Evolutionary conservation across 2,329 filamentous ascomycete genomes (phyloP).

Genomic region (Cytospora leucostoma): DNA sequence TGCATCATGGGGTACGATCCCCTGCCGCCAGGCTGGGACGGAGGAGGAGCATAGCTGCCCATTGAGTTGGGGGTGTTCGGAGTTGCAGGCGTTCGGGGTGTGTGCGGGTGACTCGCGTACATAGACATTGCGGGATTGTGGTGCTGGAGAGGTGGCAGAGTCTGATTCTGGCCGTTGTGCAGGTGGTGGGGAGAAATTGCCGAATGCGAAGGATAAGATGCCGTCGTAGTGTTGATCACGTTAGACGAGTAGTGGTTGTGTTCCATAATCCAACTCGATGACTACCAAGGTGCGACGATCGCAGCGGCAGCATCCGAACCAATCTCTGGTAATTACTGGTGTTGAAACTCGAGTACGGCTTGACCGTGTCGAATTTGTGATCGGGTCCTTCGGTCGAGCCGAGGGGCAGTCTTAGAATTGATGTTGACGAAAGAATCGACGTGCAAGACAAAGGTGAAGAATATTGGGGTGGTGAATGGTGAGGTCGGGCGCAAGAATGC

Average conservation of each 20-base stretch:
- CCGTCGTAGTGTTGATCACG: constrained; percentile 37
- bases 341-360: constrained; percentile 17
- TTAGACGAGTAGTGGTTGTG: constrained; percentile 35
- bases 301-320: constrained; percentile 28
- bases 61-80: constrained; percentile 63
- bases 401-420: constrained; percentile 5
- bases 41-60: constrained; percentile 53
- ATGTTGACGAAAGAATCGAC: background rate
- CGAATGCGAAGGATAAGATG: constrained; percentile 35
- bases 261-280: constrained; percentile 34
- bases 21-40: constrained; percentile 50
- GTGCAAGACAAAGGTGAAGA: constrained; percentile 6
- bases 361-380: constrained; percentile 5
- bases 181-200: constrained; percentile 33
- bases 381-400: constrained; percentile 6
- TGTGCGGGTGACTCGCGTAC: constrained; percentile 63
- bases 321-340: constrained; percentile 14
- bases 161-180: constrained; percentile 33
- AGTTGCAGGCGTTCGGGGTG: constrained; percentile 63
- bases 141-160: constrained; percentile 42
- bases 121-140: constrained; percentile 50
- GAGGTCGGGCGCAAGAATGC: background rate
- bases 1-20: constrained; percentile 55
- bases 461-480: background rate
- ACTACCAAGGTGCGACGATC: constrained; percentile 27